Base-by-base conservation (phyloP, 2,329 filamentous ascomycete genomes). In the Myrmaecium sp. region DNA sequence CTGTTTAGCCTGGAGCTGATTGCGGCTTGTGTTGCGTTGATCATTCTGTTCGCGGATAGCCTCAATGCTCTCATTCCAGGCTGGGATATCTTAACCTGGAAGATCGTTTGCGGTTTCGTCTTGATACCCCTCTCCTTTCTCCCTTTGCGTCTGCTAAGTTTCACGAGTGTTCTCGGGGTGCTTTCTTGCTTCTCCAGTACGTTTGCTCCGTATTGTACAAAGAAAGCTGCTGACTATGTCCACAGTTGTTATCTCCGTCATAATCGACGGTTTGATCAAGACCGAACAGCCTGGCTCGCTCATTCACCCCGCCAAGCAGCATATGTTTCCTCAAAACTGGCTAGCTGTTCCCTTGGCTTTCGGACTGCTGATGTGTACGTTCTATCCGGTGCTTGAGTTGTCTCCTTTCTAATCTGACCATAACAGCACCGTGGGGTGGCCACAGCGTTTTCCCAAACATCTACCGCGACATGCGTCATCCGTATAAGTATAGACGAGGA, bases 41-140 rank as follows among this genome's bases (percentile, higher is more conserved):
- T 92, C 17, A 80, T 93, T 12, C 66, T 94, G n/a, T 95, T 95
- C 49, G 80, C 81, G n/a, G 89, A 95, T 54, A 91, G 80, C 23
- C 63, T 95, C 39, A 60, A 80, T 40, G 66, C 80, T 9, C 55
- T 95, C 12, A 69, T 94, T 26, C 79, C 82, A 0, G 71, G 67
- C 0, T 54, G 78, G 35, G 70, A 66, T 24, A 56, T 78, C 4
- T 63, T 69, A 0, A 58, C 69, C 33, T 95, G 86, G 84, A 95
- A 95, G 54, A 59, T 86, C 17, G 51, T 92, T 16, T 91, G 83
- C 48, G 75, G 80, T 10, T 33, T 81, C 11, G 58, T 92, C 29
- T 59, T 95, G 37, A 59, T 91, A 31, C 79, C 83, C 8, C 60
- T 95, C 27, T 82, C 78, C 43, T 91, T 92, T 47, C 56, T 91